Base-by-base conservation (phyloP, 2,329 filamentous ascomycete species). In the Curvularia spicifera region DNA sequence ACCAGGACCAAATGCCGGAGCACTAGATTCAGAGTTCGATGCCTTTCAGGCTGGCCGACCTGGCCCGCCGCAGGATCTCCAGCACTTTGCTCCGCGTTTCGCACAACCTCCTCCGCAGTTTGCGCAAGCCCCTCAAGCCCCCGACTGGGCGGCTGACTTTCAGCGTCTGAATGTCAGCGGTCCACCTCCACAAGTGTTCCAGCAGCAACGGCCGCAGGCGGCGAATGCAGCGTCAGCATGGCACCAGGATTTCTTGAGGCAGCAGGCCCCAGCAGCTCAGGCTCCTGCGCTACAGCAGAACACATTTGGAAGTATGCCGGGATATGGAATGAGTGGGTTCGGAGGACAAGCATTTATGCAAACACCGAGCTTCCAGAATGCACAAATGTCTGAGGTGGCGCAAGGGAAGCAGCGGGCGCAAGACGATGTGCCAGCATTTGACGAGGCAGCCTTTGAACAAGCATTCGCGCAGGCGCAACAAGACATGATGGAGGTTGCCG, bases 11-110 rank as follows among this genome's bases (percentile, higher is more conserved):
- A 82, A 82, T 69, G 80, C 81, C 60, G 83, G 84, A 48, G 75
- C 81, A 4, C 72, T 90, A 55, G 88, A 91, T 67, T 80, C 82
- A 35, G 89, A 91, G 66, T 91, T 91, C 68, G 84, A 89, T 64
- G 86, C 87, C 45, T 91, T 91, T 65, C 87, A 90, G 74, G 80
- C 82, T 40, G 83, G 83, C 20, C 71, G 74, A 26, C 66, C 75
- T 39, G 72, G 71, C 12, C 72, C 76, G 48, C 74, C 78, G 52
- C 72, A 78, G 18, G 73, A 78, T 53, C 72, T 78, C 60, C 75
- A 76, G 52, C 72, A 73, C 48, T 67, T 70, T 48, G 67, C 57
- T 47, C 65, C 67, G 35, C 71, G 79, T 37, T 73, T 78, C 65
- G 68, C 78, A 61, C 52, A 78, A 67, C 72, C 79, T 69, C 74